Evolutionary conservation across 768 basidiomycete genomes (phyloP).

Genomic region (Boletus rubescentipes): DNA sequence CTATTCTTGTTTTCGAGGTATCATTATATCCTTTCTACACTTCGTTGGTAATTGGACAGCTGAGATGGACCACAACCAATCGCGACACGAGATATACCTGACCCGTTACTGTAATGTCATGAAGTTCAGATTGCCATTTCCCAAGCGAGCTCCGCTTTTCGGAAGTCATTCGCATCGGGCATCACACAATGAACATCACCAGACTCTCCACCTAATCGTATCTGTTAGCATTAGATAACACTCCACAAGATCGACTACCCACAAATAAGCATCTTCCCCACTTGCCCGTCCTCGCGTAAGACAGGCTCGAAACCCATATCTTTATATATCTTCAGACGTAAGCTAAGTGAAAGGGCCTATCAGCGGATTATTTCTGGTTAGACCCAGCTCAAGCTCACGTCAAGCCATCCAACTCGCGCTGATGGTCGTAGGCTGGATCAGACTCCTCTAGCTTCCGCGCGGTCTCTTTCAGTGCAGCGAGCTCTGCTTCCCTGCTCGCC

Average conservation of each 20-base stretch:
- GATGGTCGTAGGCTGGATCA: slow-evolving; percentile 73
- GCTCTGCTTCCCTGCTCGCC: slow-evolving; percentile 68
- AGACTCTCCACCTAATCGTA: slow-evolving; percentile 42
- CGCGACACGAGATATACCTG: neutral
- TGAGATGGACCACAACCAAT: neutral
- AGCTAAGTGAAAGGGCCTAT: slow-evolving; percentile 37
- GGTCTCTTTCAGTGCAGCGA: slow-evolving; percentile 66
- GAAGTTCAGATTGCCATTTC: slow-evolving; percentile 34
- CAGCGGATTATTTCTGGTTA: neutral
- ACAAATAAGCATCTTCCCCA: slow-evolving; percentile 69
- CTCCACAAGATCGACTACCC: slow-evolving; percentile 29
- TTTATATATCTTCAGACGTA: slow-evolving; percentile 68
- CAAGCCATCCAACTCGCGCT: slow-evolving; percentile 64
- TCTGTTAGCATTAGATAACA: neutral
- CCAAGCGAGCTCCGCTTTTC: slow-evolving; percentile 37
- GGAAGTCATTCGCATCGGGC: slow-evolving; percentile 28
- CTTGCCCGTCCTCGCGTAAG: slow-evolving; percentile 47
- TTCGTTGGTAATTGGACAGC: neutral
- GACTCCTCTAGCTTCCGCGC: slow-evolving; percentile 58
- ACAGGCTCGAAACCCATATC: slow-evolving; percentile 73
- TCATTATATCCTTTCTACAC: slow-evolving; percentile 8
- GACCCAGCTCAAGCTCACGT: slow-evolving; percentile 44
- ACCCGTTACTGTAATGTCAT: slow-evolving; percentile 19
- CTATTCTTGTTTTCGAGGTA: slow-evolving; percentile 2
- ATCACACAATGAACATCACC: slow-evolving; percentile 40